Evolutionary conservation across 257 asterid genomes (phyloP), one percentile per base, ranked within the genome.

Genomic region (Thymus mandschuricus): DNA sequence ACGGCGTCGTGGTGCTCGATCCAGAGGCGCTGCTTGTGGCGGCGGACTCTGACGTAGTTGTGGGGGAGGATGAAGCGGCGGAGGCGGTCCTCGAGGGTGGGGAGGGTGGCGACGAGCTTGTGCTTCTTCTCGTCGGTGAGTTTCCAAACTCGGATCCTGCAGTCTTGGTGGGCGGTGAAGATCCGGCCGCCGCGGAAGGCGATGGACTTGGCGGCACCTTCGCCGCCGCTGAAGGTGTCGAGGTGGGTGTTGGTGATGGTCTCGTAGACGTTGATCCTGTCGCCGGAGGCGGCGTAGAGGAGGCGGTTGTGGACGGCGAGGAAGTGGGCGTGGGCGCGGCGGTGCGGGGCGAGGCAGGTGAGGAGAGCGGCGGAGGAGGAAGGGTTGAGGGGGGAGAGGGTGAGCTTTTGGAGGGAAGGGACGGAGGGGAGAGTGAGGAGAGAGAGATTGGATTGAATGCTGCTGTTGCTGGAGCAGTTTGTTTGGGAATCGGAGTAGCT

Each of bases 151-250:
- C 93, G 81, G 81, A 92, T 90, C 65, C 71, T 87, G 60, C 97
- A 76, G 59, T 92, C 97, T 58, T 93, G 98, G 46, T 93, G 98
- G 0, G 97, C 93, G 1, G 92, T 88, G 85, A 87, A 84, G 31
- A 90, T 64, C 38, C 78, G 85, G 4, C 84, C 90, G 57, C 65
- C 60, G 46, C 48, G 40, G 60, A 93, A 90, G 3, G 79, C 74
- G 10, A 90, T 60, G 43, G 96, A 90, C 59, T 93, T 93, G 61
- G 84, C 83, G 6, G 92, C 66, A 10, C 93, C 96, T 9, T 85
- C 15, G 8, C 35, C 79, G 72, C 11, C 54, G 8, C 62, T 74
- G 72, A 93, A 86, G 43, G 85, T 80, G 55, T 91, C 87, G 49
- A 85, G 1, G 1, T 76, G 77, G 3, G 85, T 28, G 80, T 75